Evolutionary conservation across 2,329 filamentous ascomycete genomes (phyloP).

Genomic region (Calonectria crousiana): DNA sequence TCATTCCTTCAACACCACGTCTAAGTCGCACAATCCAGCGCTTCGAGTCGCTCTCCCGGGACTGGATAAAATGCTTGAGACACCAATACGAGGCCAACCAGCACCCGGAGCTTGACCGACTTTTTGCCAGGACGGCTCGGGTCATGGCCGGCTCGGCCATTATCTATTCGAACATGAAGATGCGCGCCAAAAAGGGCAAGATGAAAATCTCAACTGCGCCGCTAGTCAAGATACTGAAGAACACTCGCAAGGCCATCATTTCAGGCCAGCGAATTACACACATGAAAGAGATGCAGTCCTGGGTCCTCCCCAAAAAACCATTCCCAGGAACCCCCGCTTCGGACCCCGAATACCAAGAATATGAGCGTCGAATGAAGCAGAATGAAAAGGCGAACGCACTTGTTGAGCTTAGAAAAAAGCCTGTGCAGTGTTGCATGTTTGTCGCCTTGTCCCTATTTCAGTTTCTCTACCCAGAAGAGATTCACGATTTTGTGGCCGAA

Average conservation of each 20-base stretch:
- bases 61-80: constrained; percentile 20
- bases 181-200: constrained; percentile 15
- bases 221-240: constrained; percentile 26
- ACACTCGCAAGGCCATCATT: constrained; percentile 29
- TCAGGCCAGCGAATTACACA: constrained; percentile 31
- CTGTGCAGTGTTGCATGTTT: constrained; percentile 37
- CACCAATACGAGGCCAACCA: constrained; percentile 13
- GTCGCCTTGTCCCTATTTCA: constrained; percentile 27
- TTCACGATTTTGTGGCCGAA: constrained; percentile 33
- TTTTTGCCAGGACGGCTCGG: constrained; percentile 23
- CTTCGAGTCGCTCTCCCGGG: constrained; percentile 25
- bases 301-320: constrained; percentile 19
- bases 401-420: constrained; percentile 27
- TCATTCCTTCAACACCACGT: constrained; percentile 17
- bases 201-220: constrained; percentile 17
- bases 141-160: constrained; percentile 28
- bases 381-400: constrained; percentile 28
- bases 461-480: constrained; percentile 24
- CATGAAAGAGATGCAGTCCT: constrained; percentile 23
- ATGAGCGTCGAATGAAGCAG: constrained; percentile 21
- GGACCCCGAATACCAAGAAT: constrained; percentile 12
- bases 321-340: constrained; percentile 3
- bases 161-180: constrained; percentile 32
- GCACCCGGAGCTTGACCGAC: constrained; percentile 24
- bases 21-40: constrained; percentile 25